These are phyloP conservation scores for Kingdonia uniflora DNA, from an alignment of 164 flowering plant genomes.

Conservation along the genomic window DNA sequence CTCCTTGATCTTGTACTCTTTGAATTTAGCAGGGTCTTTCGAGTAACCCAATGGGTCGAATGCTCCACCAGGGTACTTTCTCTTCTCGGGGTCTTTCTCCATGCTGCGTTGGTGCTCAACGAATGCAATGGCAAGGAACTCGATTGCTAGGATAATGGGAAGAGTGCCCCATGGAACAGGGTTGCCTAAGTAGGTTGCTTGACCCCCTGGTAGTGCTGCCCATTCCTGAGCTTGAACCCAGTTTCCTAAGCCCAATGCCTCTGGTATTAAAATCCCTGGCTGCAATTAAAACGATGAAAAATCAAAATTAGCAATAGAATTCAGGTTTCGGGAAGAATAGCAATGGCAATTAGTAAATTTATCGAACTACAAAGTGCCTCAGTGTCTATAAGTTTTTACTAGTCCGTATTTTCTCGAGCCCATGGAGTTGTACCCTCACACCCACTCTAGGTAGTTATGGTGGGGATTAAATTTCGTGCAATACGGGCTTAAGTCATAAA, in stretches of 20 bases:
- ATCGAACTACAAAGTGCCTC: no score
- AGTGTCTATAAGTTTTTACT: no score
- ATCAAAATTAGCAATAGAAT: not conserved
- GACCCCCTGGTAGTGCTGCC: constrained; percentile 97
- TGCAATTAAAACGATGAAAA: constrained; percentile 21
- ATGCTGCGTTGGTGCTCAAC: constrained; percentile 96
- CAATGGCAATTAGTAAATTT: no score
- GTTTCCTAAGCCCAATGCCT: constrained; percentile 93
- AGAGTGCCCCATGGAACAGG: constrained; percentile 98
- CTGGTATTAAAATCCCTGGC: constrained; percentile 95
- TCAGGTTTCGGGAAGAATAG: no score
- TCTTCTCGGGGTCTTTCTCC: constrained; percentile 96
- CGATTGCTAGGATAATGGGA: constrained; percentile 78
- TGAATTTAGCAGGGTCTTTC: constrained; percentile 83
- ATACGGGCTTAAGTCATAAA: no score
- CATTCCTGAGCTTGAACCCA: constrained; percentile 99
- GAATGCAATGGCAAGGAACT: constrained; percentile 77
- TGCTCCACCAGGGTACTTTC: constrained; percentile 97
- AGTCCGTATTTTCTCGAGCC: no score
- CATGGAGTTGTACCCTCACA: no score
- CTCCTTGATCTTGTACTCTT: constrained; percentile 88
- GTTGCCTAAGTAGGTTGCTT: constrained; percentile 90
- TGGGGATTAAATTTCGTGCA: no score
- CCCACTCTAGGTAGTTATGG: no score
- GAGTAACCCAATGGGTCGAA: constrained; percentile 96